Evolutionary conservation across 306 rosid genomes (phyloP).

Genomic region (Alnus rubra): DNA sequence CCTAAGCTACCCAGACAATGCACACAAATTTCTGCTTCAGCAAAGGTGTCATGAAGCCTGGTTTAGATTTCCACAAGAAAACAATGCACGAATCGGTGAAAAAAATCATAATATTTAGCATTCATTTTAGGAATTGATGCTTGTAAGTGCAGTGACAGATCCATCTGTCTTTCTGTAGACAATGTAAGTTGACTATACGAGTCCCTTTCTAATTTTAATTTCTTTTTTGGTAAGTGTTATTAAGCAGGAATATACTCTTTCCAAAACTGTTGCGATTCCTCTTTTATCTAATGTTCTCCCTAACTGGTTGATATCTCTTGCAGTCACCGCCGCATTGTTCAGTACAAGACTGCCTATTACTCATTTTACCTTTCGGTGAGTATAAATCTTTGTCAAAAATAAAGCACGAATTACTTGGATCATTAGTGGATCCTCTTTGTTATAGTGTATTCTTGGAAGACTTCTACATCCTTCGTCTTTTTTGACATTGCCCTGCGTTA

Average conservation of each 20-base stretch:
- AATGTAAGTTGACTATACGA: neutral
- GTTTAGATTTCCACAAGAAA: neutral
- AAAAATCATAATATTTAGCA: neutral
- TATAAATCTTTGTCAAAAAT: conserved; percentile 4
- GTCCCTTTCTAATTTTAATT: neutral
- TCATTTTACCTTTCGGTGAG: conserved; percentile 96
- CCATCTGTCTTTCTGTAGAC: neutral
- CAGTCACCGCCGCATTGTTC: conserved; percentile 96
- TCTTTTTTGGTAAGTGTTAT: neutral
- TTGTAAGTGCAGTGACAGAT: neutral
- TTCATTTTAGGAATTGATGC: neutral
- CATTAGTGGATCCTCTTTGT: conserved; percentile 25
- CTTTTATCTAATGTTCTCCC: conserved; percentile 13
- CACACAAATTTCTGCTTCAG: neutral
- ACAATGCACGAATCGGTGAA: neutral
- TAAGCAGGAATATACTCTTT: neutral
- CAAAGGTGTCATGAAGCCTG: neutral
- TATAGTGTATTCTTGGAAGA: neutral
- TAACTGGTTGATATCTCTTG: conserved; percentile 30
- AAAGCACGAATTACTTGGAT: conserved; percentile 1
- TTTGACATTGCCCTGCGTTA: neutral
- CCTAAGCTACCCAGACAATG: neutral
- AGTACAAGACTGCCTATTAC: conserved; percentile 92
- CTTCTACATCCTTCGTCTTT: neutral
- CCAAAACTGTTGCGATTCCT: neutral